Conservation (phyloP, 208 protist species). For the Crithidia bombi region DNA sequence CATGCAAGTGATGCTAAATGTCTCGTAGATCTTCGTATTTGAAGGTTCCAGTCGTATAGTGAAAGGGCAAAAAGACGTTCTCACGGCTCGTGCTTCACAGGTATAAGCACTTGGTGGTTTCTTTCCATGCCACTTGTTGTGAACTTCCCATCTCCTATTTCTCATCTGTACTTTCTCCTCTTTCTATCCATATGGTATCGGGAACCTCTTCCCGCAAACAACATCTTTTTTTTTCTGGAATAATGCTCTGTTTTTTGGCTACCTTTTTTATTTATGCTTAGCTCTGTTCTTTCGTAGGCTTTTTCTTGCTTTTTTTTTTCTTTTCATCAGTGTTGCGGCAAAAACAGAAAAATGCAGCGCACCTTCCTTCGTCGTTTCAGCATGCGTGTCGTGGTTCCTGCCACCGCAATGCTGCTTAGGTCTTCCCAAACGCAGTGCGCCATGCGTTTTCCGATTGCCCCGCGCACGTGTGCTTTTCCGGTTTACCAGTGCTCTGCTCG, state of each 20-base stretch:
- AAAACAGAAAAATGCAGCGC: slow-evolving; percentile 37
- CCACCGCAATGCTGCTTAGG: slow-evolving; percentile 23
- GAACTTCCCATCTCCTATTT: no score
- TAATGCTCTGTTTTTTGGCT: slow-evolving; percentile 1
- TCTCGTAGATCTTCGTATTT: no score
- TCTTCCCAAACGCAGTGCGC: slow-evolving; percentile 3
- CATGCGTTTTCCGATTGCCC: slow-evolving; percentile 2
- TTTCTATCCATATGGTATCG: no score
- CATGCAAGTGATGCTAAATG: no score
- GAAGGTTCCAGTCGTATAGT: no score
- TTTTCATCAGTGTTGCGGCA: not conserved
- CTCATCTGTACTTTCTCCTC: no score
- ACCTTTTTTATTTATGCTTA: not conserved
- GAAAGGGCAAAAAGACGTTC: no score
- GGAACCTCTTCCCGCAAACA: not conserved
- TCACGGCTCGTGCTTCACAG: no score
- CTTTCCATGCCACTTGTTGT: no score
- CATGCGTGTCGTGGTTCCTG: slow-evolving; percentile 15
- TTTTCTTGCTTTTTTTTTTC: not conserved
- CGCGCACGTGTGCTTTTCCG: not conserved
- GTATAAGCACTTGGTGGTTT: no score
- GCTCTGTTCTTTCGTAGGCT: not conserved
- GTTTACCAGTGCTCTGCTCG: slow-evolving; percentile 37
- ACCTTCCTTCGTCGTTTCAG: slow-evolving; percentile 21
- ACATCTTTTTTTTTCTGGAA: slow-evolving; percentile 3